phyloP scores from a whole-genome alignment of 176 grass and related monocot species.

The Oryza glaberrima region DNA sequence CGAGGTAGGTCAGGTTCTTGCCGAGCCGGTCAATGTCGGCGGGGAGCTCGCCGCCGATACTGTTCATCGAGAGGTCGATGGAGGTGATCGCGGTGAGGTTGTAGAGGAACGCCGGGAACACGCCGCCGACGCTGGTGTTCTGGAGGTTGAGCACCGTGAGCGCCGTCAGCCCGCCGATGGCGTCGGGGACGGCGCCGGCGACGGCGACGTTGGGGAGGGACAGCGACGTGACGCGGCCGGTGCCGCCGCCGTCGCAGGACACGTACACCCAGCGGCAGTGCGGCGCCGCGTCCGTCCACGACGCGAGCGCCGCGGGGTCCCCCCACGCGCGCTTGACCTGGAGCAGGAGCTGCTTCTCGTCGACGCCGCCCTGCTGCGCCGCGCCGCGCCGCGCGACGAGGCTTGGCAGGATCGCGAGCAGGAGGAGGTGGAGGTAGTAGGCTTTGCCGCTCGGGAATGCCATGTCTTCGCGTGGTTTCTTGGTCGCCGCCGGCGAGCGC shows the following conservation, averaged over 20 bases:
- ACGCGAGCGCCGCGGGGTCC: slow-evolving; percentile 36
- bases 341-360: slow-evolving; percentile 48
- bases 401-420: slow-evolving; percentile 6
- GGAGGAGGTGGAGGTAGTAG: not conserved
- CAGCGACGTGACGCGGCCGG: slow-evolving; percentile 43
- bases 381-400: slow-evolving; percentile 29
- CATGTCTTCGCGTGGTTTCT: slow-evolving; percentile 33
- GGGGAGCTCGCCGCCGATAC: slow-evolving; percentile 53
- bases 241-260: not conserved
- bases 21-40: slow-evolving; percentile 47
- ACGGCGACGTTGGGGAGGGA: slow-evolving; percentile 38
- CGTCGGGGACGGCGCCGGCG: slow-evolving; percentile 42
- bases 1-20: slow-evolving; percentile 14
- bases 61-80: slow-evolving; percentile 48
- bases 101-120: slow-evolving; percentile 62
- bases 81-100: slow-evolving; percentile 39
- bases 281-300: slow-evolving; percentile 27
- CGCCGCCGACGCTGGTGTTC: slow-evolving; percentile 58
- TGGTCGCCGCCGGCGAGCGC: not conserved
- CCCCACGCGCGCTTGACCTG: slow-evolving; percentile 48
- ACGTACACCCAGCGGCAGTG: slow-evolving; percentile 45
- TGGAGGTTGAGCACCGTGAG: slow-evolving; percentile 58
- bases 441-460: slow-evolving; percentile 20
- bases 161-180: slow-evolving; percentile 50
- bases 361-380: slow-evolving; percentile 12